Evolutionary conservation across 306 rosid genomes (phyloP), one percentile per base, ranked within the genome.

Genomic region (Cicer arietinum): DNA sequence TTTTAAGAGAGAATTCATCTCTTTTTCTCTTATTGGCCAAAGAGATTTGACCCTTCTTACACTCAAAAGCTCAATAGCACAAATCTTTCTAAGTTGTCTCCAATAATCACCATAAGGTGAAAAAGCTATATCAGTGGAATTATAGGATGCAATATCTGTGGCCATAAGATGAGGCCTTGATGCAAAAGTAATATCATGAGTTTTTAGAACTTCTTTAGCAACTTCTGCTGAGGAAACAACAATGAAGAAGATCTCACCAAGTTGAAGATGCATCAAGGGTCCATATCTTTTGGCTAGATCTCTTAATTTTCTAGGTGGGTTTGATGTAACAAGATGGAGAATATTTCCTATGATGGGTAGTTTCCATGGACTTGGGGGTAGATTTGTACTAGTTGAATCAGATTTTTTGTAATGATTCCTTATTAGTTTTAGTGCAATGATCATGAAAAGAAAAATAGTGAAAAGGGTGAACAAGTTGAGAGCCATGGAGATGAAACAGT

Each of bases 201-300:
- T 77, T 58, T 77, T 81, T 46, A 86, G 1, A 2, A 86, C 53
- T 39, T 86, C 81, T 5, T 11, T 63, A 17, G 87, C 87, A 13
- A 16, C n/a, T 30, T 80, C 64, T 0, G 85, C 46, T 5, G 85
- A 81, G 6, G 85, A 81, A 30, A 81, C 20, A 2, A 78, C 42
- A 10, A 73, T 30, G 9, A 7, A 3, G 2, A 6, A 13, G 51
- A 80, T 10, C 43, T 80, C 84, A 1, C 80, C 84, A 4, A 84
- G 22, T 67, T 79, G 70, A 0, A 85, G 63, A 41, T 81, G 86
- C 48, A 85, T 57, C 9, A 85, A 18, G 6, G 79, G 80, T 3
- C 88, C 88, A 79, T 85, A 51, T 53, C 51, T 71, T 50, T 56
- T 52, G 2, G 80, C 44, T 6, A 76, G 8, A 0, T 76, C 73